A percentile compares a stretch with the other conserved stretches of the same genome.
Evolutionary conservation across 164 flowering plant species (phyloP).

Genomic region (Berberis vulgaris): DNA sequence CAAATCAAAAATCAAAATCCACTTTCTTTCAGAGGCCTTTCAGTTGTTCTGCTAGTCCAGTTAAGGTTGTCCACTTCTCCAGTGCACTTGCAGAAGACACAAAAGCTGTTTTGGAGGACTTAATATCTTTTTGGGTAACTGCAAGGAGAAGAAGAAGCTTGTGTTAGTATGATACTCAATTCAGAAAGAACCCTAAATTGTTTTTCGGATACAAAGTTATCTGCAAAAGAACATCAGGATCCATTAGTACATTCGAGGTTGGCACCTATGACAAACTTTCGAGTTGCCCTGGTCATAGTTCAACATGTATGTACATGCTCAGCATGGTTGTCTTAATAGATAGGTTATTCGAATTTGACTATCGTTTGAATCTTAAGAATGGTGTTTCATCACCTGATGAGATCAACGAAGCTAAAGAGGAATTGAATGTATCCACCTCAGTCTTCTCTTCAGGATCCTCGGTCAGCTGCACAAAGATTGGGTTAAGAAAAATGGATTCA

Average conservation of each 20-base stretch:
- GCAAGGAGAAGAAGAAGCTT: conserved; percentile 15
- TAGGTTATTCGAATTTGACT: no score
- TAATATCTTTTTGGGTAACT: conserved; percentile 45
- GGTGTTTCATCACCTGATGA: conserved; percentile 50
- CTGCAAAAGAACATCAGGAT: no score
- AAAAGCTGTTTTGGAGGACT: conserved; percentile 56
- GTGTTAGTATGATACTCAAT: no score
- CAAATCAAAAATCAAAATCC: not conserved
- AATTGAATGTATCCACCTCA: conserved; percentile 54
- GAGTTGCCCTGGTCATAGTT: no score
- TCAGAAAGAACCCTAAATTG: no score
- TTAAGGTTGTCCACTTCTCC: conserved; percentile 70
- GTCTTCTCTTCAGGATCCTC: conserved; percentile 53
- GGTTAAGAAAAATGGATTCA: not conserved
- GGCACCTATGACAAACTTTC: no score
- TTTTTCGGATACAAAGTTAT: no score
- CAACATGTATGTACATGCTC: no score
- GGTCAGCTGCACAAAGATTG: conserved; percentile 40
- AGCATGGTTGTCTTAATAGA: no score
- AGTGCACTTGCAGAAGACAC: conserved; percentile 63
- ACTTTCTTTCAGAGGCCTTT: conserved; percentile 53
- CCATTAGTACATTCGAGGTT: no score
- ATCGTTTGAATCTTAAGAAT: not conserved
- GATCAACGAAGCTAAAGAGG: conserved; percentile 53
- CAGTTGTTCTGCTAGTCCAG: conserved; percentile 54